Evolutionary conservation across 352 stramenopile genomes (phyloP).

Genomic region (Pythium phragmiticola): DNA sequence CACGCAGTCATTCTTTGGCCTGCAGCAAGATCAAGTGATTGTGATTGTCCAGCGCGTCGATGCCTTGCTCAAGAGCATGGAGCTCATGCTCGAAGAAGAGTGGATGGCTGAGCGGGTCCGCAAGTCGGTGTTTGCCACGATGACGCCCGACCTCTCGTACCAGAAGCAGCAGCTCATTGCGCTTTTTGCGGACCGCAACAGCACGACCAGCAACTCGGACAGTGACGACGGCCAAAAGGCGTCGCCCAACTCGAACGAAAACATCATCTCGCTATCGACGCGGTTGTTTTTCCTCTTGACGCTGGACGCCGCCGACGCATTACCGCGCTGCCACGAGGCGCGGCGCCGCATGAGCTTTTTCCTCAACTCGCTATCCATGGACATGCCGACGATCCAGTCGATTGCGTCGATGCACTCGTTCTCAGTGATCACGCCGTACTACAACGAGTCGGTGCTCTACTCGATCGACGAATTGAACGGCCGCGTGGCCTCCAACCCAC

Average conservation of each 20-base stretch:
- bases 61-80: conserved; percentile 75
- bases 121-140: conserved; percentile 74
- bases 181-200: conserved; percentile 75
- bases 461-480: conserved; percentile 83
- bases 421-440: conserved; percentile 87
- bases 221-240: conserved; percentile 33
- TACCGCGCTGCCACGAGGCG: conserved; percentile 82
- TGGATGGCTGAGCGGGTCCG: conserved; percentile 84
- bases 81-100: conserved; percentile 85
- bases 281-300: conserved; percentile 85
- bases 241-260: conserved; percentile 78
- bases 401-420: conserved; percentile 89
- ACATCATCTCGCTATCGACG: conserved; percentile 72
- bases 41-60: conserved; percentile 77
- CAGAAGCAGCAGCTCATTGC: conserved; percentile 76
- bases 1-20: conserved; percentile 39
- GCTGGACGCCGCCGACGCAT: conserved; percentile 75
- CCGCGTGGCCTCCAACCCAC: conserved; percentile 75
- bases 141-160: conserved; percentile 74
- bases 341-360: conserved; percentile 90
- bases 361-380: conserved; percentile 86
- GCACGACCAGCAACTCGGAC: conserved; percentile 36
- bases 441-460: conserved; percentile 87
- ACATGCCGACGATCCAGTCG: conserved; percentile 80
- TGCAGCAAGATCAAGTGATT: conserved; percentile 76